Evolutionary conservation across 1,284 basidiomycete genomes (phyloP), one percentile per base, ranked within the genome.

Genomic region (Austropuccinia psidii): DNA sequence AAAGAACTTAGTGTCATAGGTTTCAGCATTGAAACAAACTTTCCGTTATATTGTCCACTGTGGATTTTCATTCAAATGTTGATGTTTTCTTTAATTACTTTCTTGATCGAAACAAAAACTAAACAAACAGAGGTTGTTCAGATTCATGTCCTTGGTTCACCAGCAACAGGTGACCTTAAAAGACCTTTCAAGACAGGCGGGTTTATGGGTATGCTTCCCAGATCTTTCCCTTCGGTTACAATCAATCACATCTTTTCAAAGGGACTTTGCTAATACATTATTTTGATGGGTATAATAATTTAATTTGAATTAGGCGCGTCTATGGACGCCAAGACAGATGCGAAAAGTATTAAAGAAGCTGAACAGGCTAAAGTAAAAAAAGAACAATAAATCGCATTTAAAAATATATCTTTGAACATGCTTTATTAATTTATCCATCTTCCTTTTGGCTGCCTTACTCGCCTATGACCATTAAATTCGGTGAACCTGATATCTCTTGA

Each of bases 301-400:
- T n/a, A 11, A 15, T 11, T 54, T 11, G 11, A 21, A 54, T 29
- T 29, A 73, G 69, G 69, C 15, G 69, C 49, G 50, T 58, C 69
- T 17, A 73, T 50, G 31, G 60, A 73, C 37, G 58, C 69, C 9
- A 73, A 73, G 29, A 73, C 69, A 29, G 69, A 73, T 55, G 69
- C 58, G 21, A 62, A 73, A 50, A 73, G 69, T 37, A 73, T 73
- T 49, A 73, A 73, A 43, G 69, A 62, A 49, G 69, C 69, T 33
- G 69, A 73, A 43, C 69, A 73, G 47, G 69, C 69, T 52, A 64
- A 37, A 31, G 60, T 54, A 33, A 73, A 73, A 37, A 73, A 73
- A 35, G 69, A 73, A 19, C 58, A 73, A 27, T 73, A 49, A 41
- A 24, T 19, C n/a, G n/a, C n/a, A n/a, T n/a, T n/a, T n/a, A n/a